Evolutionary conservation across 1,139 yeast species (phyloP).

Genomic region (Hemisphaericaspora xylofermentans): DNA sequence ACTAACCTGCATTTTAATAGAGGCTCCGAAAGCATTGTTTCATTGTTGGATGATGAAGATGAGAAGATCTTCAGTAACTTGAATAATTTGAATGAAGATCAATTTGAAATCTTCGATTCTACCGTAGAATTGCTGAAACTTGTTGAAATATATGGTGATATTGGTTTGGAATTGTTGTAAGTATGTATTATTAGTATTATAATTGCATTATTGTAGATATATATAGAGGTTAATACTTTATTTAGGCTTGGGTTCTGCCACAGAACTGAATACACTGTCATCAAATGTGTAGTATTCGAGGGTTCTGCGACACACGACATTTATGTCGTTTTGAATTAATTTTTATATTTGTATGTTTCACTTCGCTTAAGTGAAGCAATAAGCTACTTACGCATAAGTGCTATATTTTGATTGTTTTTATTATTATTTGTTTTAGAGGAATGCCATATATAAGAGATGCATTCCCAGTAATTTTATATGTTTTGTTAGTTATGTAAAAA

Average conservation of each 20-base stretch:
- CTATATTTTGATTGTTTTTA: too few species aligned
- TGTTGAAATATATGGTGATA: constrained; percentile 41
- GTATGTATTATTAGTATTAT: not conserved
- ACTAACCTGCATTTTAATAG: not conserved
- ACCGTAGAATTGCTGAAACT: constrained; percentile 40
- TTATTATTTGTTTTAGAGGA: too few species aligned
- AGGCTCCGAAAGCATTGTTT: not conserved
- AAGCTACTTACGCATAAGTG: too few species aligned
- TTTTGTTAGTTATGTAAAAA: not conserved
- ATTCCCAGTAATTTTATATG: too few species aligned
- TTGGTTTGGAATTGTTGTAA: constrained; percentile 18
- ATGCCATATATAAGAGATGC: too few species aligned
- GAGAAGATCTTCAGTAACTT: constrained; percentile 13
- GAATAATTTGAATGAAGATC: constrained; percentile 14
- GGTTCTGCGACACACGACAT: too few species aligned
- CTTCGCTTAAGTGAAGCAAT: too few species aligned
- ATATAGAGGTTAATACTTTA: not conserved
- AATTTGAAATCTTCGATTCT: constrained; percentile 17
- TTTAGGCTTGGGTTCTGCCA: not conserved
- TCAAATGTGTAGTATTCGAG: too few species aligned
- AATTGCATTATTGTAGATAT: not conserved
- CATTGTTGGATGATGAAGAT: constrained; percentile 7
- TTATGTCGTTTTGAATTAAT: not conserved
- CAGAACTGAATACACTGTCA: too few species aligned
- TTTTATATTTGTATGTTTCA: not conserved